phyloP scores from a whole-genome alignment of 1,139 yeast species.

The Blastobotrys ciferrii region DNA sequence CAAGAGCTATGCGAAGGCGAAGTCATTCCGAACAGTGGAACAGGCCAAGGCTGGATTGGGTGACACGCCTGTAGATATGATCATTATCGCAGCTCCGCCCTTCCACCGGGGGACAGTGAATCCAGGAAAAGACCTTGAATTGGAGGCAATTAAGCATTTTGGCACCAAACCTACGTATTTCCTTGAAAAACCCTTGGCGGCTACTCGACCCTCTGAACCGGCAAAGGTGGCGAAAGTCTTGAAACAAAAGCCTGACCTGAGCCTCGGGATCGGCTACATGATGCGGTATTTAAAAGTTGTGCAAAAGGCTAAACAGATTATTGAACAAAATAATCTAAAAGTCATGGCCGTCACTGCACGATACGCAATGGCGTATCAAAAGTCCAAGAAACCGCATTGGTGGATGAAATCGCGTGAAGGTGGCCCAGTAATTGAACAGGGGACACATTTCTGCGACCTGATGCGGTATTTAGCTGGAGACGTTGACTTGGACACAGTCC shows the following conservation, averaged over 20 bases:
- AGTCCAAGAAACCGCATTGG: slow-evolving; percentile 23
- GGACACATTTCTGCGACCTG: slow-evolving; percentile 26
- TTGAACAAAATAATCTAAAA: slow-evolving; percentile 20
- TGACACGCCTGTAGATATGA: slow-evolving; percentile 17
- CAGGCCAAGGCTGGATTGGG: slow-evolving; percentile 19
- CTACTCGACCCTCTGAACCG: slow-evolving; percentile 24
- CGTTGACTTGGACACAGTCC: slow-evolving; percentile 21
- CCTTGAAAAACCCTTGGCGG: slow-evolving; percentile 26
- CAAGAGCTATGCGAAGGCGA: slow-evolving; percentile 17
- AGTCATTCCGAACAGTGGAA: slow-evolving; percentile 16
- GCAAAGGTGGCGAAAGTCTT: slow-evolving; percentile 8
- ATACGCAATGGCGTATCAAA: slow-evolving; percentile 24
- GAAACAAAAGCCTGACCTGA: slow-evolving; percentile 11
- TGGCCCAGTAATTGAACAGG: slow-evolving; percentile 28
- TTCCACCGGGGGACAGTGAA: slow-evolving; percentile 23
- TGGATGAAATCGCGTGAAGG: slow-evolving; percentile 26
- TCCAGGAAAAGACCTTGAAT: slow-evolving; percentile 21
- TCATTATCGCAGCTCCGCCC: slow-evolving; percentile 26
- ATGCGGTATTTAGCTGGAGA: slow-evolving; percentile 25
- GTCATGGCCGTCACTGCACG: slow-evolving; percentile 24
- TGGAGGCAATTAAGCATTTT: slow-evolving; percentile 17
- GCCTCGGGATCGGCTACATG: slow-evolving; percentile 27
- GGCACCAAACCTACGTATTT: slow-evolving; percentile 22
- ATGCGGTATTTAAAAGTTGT: slow-evolving; percentile 26
- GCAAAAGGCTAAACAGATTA: slow-evolving; percentile 22